Evolutionary conservation across 306 rosid species (phyloP).

Genomic region (Cercis canadensis): DNA sequence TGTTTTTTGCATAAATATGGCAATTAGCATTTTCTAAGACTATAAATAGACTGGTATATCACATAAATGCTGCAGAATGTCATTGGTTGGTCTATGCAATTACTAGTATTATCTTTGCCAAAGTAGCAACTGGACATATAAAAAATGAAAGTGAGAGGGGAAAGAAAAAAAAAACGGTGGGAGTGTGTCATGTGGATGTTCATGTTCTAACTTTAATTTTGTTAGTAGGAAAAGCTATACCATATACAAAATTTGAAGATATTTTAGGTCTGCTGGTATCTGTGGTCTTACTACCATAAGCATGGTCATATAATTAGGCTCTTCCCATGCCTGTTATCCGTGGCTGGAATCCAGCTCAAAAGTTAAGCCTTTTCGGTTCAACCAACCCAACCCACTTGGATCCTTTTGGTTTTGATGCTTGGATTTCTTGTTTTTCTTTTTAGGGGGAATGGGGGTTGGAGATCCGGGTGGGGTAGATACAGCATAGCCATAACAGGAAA

Average conservation of each 20-base stretch:
- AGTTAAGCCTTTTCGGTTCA: neutral
- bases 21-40: too few relatives aligned
- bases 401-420: slow-evolving; percentile 12
- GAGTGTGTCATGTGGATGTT: neutral
- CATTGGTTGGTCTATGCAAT: too few relatives aligned
- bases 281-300: neutral
- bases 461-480: neutral
- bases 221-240: neutral
- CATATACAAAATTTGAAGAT: neutral
- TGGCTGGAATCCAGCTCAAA: too few relatives aligned
- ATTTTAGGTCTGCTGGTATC: slow-evolving; percentile 9
- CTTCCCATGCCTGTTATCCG: slow-evolving; percentile 12
- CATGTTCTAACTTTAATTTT: slow-evolving; percentile 16
- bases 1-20: too few relatives aligned
- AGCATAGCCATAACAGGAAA: neutral
- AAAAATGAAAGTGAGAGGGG: neutral
- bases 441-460: neutral
- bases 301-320: slow-evolving; percentile 4
- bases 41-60: too few relatives aligned
- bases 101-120: neutral
- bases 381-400: slow-evolving; percentile 22
- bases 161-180: neutral
- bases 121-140: neutral
- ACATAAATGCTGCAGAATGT: too few relatives aligned
- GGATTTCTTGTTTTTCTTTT: neutral